A percentile compares a stretch with the other conserved stretches of the same genome.
phyloP scores from a whole-genome alignment of 2,329 filamentous ascomycete genomes.

The Blastomyces silverae region DNA sequence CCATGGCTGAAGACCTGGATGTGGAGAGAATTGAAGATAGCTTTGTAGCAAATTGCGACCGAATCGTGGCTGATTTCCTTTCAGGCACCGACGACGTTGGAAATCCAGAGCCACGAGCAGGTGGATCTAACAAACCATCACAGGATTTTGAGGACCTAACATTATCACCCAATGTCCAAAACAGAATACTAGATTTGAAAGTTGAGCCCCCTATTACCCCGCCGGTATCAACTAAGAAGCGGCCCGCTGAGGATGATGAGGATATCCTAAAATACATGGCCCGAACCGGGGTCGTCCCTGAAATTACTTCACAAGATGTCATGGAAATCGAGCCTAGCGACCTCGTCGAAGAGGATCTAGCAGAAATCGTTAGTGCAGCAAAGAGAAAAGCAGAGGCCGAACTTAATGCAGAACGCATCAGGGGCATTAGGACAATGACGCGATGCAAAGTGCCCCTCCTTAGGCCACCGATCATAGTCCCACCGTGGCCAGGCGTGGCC shows the following conservation, averaged over 20 bases:
- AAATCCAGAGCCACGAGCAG: constrained; percentile 16
- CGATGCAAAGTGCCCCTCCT: constrained; percentile 47
- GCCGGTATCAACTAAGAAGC: constrained; percentile 25
- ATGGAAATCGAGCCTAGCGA: constrained; percentile 28
- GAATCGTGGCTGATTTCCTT: not conserved
- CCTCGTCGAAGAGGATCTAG: constrained; percentile 33
- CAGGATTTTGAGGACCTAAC: not conserved
- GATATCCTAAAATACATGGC: constrained; percentile 12
- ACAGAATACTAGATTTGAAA: constrained; percentile 34
- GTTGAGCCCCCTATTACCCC: constrained; percentile 45
- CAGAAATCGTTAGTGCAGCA: constrained; percentile 28
- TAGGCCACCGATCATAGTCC: constrained; percentile 37
- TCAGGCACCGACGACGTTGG: not conserved
- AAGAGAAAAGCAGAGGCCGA: constrained; percentile 30
- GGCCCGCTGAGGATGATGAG: constrained; percentile 11
- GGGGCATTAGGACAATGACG: constrained; percentile 42
- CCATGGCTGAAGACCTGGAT: constrained; percentile 28
- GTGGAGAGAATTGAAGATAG: constrained; percentile 30
- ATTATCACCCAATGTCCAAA: not conserved
- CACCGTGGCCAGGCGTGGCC: constrained; percentile 45
- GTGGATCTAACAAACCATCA: not conserved
- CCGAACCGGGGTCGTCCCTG: constrained; percentile 25
- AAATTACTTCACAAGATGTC: constrained; percentile 34
- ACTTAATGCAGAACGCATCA: constrained; percentile 42
- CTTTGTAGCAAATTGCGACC: not conserved